These are phyloP conservation scores for Cyberlindnera americana DNA, from an alignment of 805 yeast genomes.

Conservation along the genomic window DNA sequence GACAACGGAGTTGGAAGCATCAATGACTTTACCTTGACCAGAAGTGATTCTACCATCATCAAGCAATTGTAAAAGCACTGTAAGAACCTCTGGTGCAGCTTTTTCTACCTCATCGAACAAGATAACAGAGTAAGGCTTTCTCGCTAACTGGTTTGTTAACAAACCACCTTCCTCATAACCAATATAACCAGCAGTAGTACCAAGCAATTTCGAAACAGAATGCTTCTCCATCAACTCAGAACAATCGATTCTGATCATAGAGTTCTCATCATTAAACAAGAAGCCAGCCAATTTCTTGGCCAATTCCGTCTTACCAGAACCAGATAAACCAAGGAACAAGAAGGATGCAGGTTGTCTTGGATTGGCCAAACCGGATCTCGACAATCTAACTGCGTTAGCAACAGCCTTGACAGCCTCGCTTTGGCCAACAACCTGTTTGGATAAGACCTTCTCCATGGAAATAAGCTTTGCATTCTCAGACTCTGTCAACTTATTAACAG, in stretches of 20 bases:
- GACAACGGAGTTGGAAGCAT: constrained; percentile 87
- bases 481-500: constrained; percentile 89
- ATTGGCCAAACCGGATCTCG: constrained; percentile 92
- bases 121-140: constrained; percentile 94
- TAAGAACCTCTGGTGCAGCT: constrained; percentile 97
- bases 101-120: constrained; percentile 97
- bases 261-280: constrained; percentile 91
- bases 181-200: constrained; percentile 96
- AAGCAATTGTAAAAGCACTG: constrained; percentile 83
- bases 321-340: constrained; percentile 90
- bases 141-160: constrained; percentile 83
- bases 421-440: constrained; percentile 90
- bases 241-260: constrained; percentile 97
- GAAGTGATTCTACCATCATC: constrained; percentile 97
- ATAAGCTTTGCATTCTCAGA: constrained; percentile 93
- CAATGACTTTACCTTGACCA: constrained; percentile 89
- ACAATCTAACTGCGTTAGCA: constrained; percentile 87
- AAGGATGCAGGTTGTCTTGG: constrained; percentile 97
- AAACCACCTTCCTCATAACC: constrained; percentile 98
- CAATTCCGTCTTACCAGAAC: constrained; percentile 97
- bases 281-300: constrained; percentile 97
- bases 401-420: constrained; percentile 95
- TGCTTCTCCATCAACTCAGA: constrained; percentile 94
- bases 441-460: constrained; percentile 86
- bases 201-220: constrained; percentile 90